Evolutionary conservation across 345 rosid genomes (phyloP).

Genomic region (Ceriops zippeliana): DNA sequence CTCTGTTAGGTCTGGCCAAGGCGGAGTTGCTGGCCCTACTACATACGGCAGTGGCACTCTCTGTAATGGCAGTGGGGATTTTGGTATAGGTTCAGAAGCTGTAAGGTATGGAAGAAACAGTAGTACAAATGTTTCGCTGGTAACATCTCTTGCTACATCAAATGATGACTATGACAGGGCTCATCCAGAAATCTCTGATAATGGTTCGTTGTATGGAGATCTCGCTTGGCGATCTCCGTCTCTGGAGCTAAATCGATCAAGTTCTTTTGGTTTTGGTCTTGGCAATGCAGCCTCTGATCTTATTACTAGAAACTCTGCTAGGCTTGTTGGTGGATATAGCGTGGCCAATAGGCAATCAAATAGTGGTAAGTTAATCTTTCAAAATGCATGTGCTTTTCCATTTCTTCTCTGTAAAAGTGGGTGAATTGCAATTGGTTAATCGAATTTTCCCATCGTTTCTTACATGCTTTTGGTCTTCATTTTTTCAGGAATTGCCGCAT

Average conservation of each 20-base stretch:
- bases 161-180: constrained; percentile 38
- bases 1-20: constrained; percentile 32
- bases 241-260: constrained; percentile 38
- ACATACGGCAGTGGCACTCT: constrained; percentile 28
- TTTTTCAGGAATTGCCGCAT: constrained; percentile 51
- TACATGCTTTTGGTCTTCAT: not conserved
- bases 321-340: constrained; percentile 52
- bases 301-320: constrained; percentile 39
- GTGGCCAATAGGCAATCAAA: constrained; percentile 52
- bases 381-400: not conserved
- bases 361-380: constrained; percentile 40
- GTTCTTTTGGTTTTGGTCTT: constrained; percentile 49
- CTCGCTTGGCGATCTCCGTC: constrained; percentile 46
- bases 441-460: not conserved
- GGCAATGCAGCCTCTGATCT: constrained; percentile 49
- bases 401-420: too few relatives aligned
- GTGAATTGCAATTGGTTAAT: too few relatives aligned
- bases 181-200: constrained; percentile 35
- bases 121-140: constrained; percentile 19
- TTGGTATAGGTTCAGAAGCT: constrained; percentile 32
- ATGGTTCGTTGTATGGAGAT: constrained; percentile 39
- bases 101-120: constrained; percentile 49
- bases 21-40: constrained; percentile 34
- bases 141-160: constrained; percentile 31
- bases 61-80: constrained; percentile 36